Evolutionary conservation across 2,329 filamentous ascomycete species (phyloP).

Genomic region (Calonectria fujianensis): DNA sequence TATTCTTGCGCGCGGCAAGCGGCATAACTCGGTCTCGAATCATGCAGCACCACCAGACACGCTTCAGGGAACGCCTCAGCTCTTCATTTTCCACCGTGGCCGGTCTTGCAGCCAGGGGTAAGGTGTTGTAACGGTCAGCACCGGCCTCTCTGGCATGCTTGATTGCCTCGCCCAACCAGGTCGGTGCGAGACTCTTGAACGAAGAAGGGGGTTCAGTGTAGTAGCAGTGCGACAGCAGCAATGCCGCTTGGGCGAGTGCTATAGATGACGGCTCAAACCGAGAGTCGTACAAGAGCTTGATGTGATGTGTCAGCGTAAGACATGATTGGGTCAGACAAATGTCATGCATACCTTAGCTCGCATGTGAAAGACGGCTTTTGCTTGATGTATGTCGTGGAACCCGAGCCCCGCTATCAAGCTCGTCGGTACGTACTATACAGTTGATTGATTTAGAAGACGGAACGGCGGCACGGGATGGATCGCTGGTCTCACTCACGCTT

Average conservation of each 20-base stretch:
- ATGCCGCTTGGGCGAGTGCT: conserved; percentile 24
- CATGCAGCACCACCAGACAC: conserved; percentile 40
- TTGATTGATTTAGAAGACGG: not conserved
- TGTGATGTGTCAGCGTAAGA: not conserved
- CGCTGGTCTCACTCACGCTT: conserved; percentile 25
- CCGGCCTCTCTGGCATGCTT: conserved; percentile 29
- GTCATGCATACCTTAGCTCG: conserved; percentile 29
- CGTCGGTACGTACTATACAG: conserved; percentile 30
- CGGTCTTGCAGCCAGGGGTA: conserved; percentile 2
- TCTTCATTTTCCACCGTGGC: conserved; percentile 27
- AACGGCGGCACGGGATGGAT: not conserved
- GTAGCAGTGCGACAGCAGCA: conserved; percentile 34
- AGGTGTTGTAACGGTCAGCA: conserved; percentile 25
- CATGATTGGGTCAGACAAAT: not conserved
- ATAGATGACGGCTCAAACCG: conserved; percentile 26
- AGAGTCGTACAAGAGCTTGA: conserved; percentile 22
- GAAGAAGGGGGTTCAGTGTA: conserved; percentile 23
- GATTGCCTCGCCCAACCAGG: conserved; percentile 33
- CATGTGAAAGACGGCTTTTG: conserved; percentile 27
- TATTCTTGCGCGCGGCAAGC: conserved; percentile 13
- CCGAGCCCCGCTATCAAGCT: conserved; percentile 32
- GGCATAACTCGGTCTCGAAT: conserved; percentile 36
- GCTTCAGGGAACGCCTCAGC: conserved; percentile 18
- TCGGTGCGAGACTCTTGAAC: conserved; percentile 20
- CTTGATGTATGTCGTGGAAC: conserved; percentile 34